Evolutionary conservation across 768 basidiomycete genomes (phyloP).

Genomic region (Cubamyces lactineus): DNA sequence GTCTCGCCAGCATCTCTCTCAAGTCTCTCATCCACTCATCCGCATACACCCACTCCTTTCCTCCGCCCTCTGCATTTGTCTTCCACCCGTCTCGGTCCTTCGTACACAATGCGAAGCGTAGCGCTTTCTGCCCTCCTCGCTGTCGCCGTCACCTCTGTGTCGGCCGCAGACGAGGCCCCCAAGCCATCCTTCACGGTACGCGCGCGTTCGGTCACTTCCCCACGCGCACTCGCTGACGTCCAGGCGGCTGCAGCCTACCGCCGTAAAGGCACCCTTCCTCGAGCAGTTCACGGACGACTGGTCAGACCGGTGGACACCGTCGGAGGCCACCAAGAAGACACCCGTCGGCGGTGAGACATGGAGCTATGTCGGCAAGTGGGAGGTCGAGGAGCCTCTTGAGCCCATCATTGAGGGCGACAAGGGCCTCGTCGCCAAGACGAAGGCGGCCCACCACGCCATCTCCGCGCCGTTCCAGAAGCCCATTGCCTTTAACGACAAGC

Average conservation of each 20-base stretch:
- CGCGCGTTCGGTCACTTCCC: not conserved
- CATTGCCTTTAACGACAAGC: slow-evolving; percentile 80
- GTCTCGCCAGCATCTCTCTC: slow-evolving; percentile 1
- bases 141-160: slow-evolving; percentile 63
- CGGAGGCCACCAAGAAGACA: slow-evolving; percentile 97
- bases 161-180: slow-evolving; percentile 59
- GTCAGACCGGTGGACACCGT: slow-evolving; percentile 92
- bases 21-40: slow-evolving; percentile 29
- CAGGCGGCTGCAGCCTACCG: slow-evolving; percentile 57
- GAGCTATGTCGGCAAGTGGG: slow-evolving; percentile 97
- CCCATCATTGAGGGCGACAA: slow-evolving; percentile 83
- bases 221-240: slow-evolving; percentile 8
- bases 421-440: slow-evolving; percentile 93
- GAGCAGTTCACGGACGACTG: slow-evolving; percentile 97
- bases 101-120: slow-evolving; percentile 87
- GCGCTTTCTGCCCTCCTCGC: slow-evolving; percentile 75
- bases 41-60: slow-evolving; percentile 41
- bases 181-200: slow-evolving; percentile 73
- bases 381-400: slow-evolving; percentile 84
- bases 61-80: slow-evolving; percentile 37
- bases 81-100: slow-evolving; percentile 58
- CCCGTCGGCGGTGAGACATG: slow-evolving; percentile 95
- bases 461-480: slow-evolving; percentile 84
- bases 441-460: slow-evolving; percentile 98
- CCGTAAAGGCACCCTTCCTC: slow-evolving; percentile 85